Evolutionary conservation across 176 grass and related monocot species (phyloP).

Genomic region (Areca catechu): DNA sequence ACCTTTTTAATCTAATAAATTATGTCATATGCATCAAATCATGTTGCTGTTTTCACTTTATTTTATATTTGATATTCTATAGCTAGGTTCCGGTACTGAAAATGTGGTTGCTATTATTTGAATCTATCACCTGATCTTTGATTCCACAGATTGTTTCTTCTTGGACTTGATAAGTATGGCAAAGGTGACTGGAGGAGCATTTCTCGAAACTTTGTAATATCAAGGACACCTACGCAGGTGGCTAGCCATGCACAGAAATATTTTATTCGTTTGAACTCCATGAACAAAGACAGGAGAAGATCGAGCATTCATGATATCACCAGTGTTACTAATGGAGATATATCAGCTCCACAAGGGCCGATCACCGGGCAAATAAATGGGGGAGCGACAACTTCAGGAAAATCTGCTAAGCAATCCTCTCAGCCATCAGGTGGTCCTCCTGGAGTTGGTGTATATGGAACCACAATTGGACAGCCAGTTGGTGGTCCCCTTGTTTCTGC

Average conservation of each 20-base stretch:
- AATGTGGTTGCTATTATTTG: no score
- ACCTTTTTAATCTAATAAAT: no score
- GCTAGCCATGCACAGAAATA: slow-evolving; percentile 96
- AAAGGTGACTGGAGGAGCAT: slow-evolving; percentile 99
- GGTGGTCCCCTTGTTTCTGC: slow-evolving; percentile 61
- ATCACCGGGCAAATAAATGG: slow-evolving; percentile 69
- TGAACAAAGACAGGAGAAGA: slow-evolving; percentile 84
- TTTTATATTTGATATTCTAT: no score
- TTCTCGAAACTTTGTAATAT: slow-evolving; percentile 95
- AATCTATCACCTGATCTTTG: background rate
- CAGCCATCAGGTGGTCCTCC: slow-evolving; percentile 34
- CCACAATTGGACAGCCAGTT: slow-evolving; percentile 81
- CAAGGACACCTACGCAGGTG: slow-evolving; percentile 87
- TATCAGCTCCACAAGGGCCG: slow-evolving; percentile 34
- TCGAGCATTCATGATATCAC: slow-evolving; percentile 97
- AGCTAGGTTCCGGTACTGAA: no score
- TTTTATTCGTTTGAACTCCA: slow-evolving; percentile 80
- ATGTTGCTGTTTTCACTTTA: no score
- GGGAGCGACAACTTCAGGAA: slow-evolving; percentile 27
- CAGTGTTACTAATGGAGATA: slow-evolving; percentile 50
- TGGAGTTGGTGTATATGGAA: slow-evolving; percentile 44
- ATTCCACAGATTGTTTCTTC: slow-evolving; percentile 71
- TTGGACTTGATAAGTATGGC: slow-evolving; percentile 90
- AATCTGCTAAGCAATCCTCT: slow-evolving; percentile 43
- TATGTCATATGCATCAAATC: no score